Conservation (phyloP, 768 basidiomycete genomes). For the Trametes gibbosa region DNA sequence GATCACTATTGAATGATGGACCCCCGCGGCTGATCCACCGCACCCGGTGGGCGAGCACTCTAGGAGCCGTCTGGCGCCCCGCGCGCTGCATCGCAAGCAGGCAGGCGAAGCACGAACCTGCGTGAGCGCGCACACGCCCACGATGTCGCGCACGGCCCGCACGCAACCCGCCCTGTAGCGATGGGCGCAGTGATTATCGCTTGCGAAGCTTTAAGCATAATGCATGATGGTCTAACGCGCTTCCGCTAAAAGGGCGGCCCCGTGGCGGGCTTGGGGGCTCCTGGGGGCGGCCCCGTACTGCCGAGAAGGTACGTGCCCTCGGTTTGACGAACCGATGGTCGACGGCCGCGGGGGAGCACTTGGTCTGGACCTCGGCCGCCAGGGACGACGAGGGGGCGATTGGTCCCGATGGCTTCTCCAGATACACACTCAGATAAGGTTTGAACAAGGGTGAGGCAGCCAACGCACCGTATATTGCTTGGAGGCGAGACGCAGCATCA, state of each 20-base stretch:
- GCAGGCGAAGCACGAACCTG: not conserved
- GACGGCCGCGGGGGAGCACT: not conserved
- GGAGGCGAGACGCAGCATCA: not conserved
- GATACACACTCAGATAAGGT: constrained; percentile 20
- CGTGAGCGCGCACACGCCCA: not conserved
- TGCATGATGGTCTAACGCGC: constrained; percentile 2
- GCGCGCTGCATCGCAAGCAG: not conserved
- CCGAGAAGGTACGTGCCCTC: not conserved
- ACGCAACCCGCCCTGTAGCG: not conserved
- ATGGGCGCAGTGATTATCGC: constrained; percentile 1
- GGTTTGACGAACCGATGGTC: not conserved
- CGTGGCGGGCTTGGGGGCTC: not conserved
- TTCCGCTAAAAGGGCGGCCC: constrained; percentile 12
- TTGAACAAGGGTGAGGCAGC: constrained; percentile 4
- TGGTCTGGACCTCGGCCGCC: not conserved
- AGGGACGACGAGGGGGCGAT: not conserved
- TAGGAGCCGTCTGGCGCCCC: not conserved
- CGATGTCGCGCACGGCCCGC: too few relatives aligned
- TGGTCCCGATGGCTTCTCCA: constrained; percentile 6
- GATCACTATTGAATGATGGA: constrained; percentile 11
- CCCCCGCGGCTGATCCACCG: constrained; percentile 3
- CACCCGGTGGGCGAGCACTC: not conserved
- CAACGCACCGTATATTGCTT: not conserved
- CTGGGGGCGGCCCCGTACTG: not conserved
- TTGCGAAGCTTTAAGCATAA: constrained; percentile 20